A percentile compares a stretch with the other conserved stretches of the same genome.
Conservation (phyloP, 352 stramenopile species). For the Globisporangium emineosum region DNA sequence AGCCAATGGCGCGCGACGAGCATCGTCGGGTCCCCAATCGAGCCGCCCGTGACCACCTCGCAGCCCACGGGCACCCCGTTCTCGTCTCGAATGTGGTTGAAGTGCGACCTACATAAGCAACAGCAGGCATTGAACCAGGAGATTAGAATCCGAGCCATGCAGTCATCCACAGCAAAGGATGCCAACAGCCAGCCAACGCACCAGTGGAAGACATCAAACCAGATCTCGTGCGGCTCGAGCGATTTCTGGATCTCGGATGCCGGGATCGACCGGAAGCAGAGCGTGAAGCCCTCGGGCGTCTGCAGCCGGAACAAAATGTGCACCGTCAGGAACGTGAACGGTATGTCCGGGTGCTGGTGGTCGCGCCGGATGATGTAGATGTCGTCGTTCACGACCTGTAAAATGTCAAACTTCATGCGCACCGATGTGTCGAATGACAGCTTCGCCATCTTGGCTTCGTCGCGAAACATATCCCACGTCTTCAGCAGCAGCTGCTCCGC, state of each 20-base stretch:
- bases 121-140: not conserved
- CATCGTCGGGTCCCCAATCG: slow-evolving; percentile 46
- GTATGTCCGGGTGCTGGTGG: slow-evolving; percentile 38
- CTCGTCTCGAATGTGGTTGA: slow-evolving; percentile 48
- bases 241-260: slow-evolving; percentile 39
- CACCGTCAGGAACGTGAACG: slow-evolving; percentile 52
- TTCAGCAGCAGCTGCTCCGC: slow-evolving; percentile 34
- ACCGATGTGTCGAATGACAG: slow-evolving; percentile 50
- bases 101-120: slow-evolving; percentile 37
- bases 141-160: not conserved
- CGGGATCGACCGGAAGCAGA: slow-evolving; percentile 61
- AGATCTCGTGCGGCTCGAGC: slow-evolving; percentile 47
- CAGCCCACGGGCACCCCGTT: slow-evolving; percentile 33
- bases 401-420: slow-evolving; percentile 36
- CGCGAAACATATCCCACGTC: slow-evolving; percentile 43
- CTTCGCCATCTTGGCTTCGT: slow-evolving; percentile 36
- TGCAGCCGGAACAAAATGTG: slow-evolving; percentile 62
- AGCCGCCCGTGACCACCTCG: slow-evolving; percentile 52
- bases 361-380: slow-evolving; percentile 56
- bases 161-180: not conserved
- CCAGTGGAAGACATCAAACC: slow-evolving; percentile 66
- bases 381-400: slow-evolving; percentile 55
- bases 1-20: slow-evolving; percentile 57
- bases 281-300: slow-evolving; percentile 47
- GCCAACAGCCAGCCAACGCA: slow-evolving; percentile 14